A percentile compares a stretch with the other conserved stretches of the same genome.
phyloP scores from a whole-genome alignment of 2,329 filamentous ascomycete species.

The Alternaria triticimaculans region DNA sequence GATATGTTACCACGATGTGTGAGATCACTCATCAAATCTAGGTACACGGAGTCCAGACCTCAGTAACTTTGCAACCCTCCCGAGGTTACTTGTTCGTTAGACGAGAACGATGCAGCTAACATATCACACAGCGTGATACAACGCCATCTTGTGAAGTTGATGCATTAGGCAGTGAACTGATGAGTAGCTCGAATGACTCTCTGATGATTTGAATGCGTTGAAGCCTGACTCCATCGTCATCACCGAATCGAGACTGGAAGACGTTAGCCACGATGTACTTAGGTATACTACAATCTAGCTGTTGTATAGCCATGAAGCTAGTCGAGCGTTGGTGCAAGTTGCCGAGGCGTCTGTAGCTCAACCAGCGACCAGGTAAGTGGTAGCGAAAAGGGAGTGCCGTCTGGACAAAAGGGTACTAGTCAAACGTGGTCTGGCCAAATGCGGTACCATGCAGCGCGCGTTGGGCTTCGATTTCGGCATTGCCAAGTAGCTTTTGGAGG shows the following conservation, averaged over 20 bases:
- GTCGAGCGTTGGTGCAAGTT: background rate
- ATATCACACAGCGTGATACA: background rate
- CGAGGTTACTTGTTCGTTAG: background rate
- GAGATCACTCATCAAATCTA: background rate
- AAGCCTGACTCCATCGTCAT: background rate
- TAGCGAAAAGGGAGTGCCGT: background rate
- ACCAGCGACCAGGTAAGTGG: background rate
- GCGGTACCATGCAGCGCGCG: background rate
- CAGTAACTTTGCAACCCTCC: background rate
- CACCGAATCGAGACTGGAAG: background rate
- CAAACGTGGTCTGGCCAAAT: background rate
- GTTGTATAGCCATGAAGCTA: background rate
- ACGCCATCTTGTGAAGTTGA: background rate
- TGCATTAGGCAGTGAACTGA: background rate
- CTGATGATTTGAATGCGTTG: background rate
- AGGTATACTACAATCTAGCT: background rate
- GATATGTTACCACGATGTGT: background rate
- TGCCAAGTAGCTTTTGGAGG: too few species aligned
- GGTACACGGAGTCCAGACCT: background rate
- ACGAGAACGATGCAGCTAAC: background rate
- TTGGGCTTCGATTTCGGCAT: background rate
- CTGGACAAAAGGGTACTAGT: background rate
- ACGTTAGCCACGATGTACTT: background rate
- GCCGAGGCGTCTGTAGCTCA: background rate
- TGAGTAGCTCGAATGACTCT: background rate